Evolutionary conservation across 495 filamentous ascomycete genomes (phyloP).

Genomic region (Ramalina peruviana): DNA sequence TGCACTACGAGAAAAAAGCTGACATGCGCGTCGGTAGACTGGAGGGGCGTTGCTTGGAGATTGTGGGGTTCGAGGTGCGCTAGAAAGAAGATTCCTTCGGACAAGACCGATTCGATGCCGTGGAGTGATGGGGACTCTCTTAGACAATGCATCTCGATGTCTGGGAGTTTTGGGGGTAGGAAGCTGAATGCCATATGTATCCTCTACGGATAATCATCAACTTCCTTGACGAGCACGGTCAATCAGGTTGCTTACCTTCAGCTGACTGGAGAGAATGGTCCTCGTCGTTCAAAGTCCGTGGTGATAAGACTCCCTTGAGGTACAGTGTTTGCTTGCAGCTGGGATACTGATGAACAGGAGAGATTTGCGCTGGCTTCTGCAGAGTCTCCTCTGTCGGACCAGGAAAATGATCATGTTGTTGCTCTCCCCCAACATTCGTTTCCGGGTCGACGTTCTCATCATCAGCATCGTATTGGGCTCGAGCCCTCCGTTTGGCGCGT

Average conservation of each 20-base stretch:
- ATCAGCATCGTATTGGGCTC: constrained; percentile 25
- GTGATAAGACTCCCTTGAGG: neutral
- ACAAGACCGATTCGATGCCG: constrained; percentile 51
- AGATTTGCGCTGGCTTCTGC: constrained; percentile 11
- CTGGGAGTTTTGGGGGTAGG: constrained; percentile 49
- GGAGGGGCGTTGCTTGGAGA: constrained; percentile 33
- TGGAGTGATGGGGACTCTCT: constrained; percentile 51
- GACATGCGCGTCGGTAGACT: constrained; percentile 74
- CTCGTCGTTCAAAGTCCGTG: neutral
- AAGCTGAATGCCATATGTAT: constrained; percentile 16
- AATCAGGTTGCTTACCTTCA: neutral
- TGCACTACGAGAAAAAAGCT: constrained; percentile 68
- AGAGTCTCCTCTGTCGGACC: constrained; percentile 50
- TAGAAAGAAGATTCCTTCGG: constrained; percentile 52
- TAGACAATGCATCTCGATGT: constrained; percentile 48
- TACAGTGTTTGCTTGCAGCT: neutral
- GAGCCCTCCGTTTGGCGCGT: constrained; percentile 49
- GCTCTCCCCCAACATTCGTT: neutral
- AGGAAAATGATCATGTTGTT: constrained; percentile 33
- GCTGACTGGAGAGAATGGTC: neutral
- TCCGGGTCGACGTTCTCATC: constrained; percentile 31
- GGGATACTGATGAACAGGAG: constrained; percentile 1
- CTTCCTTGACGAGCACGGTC: neutral
- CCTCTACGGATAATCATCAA: constrained; percentile 5
- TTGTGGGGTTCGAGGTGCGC: constrained; percentile 47